Evolutionary conservation across 2,329 filamentous ascomycete species (phyloP).

Genomic region (Colletotrichum horii): DNA sequence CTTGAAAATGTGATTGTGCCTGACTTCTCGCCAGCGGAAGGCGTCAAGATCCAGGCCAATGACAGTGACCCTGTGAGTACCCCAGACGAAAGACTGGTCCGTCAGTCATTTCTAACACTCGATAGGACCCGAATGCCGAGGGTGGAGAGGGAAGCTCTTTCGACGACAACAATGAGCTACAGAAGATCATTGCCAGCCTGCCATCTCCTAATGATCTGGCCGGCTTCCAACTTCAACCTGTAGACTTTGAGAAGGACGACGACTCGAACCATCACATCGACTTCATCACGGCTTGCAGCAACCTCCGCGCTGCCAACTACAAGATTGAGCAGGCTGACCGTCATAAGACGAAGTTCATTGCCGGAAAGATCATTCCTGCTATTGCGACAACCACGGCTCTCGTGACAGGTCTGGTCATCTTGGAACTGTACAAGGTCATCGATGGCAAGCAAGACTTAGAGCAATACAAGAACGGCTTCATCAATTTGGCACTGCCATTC

Average conservation of each 20-base stretch:
- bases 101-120: conserved; percentile 25
- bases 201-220: conserved; percentile 81
- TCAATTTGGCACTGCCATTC: conserved; percentile 95
- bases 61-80: conserved; percentile 82
- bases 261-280: conserved; percentile 98
- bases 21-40: conserved; percentile 88
- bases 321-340: conserved; percentile 91
- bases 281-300: conserved; percentile 97
- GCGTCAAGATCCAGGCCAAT: conserved; percentile 95
- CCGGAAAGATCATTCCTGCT: conserved; percentile 98
- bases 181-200: conserved; percentile 73
- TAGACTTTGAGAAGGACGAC: conserved; percentile 99
- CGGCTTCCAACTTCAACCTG: conserved; percentile 87
- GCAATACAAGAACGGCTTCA: conserved; percentile 99
- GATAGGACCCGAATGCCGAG: conserved; percentile 79
- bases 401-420: conserved; percentile 88
- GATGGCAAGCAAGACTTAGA: conserved; percentile 97
- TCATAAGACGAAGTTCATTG: conserved; percentile 99
- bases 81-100: not conserved
- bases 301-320: conserved; percentile 96
- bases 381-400: conserved; percentile 97
- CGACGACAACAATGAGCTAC: conserved; percentile 78
- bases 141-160: conserved; percentile 49
- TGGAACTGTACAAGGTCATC: conserved; percentile 96
- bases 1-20: conserved; percentile 93